Base-by-base conservation (phyloP, 2,329 filamentous ascomycete species). In the Blumeria hordei region DNA sequence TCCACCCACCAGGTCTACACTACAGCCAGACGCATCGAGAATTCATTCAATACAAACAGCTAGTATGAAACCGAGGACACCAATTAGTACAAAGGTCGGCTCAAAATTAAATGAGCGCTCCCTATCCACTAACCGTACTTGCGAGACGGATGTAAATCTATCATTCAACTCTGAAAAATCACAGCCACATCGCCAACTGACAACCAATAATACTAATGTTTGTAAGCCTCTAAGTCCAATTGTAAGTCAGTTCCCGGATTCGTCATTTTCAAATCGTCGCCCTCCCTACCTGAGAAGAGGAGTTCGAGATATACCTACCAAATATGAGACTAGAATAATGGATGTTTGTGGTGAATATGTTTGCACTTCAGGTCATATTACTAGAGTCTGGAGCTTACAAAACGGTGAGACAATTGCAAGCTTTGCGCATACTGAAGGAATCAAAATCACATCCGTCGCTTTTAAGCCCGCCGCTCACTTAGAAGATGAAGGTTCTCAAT, bases 331-430 rank as follows among this genome's bases (percentile, higher is more conserved):
- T 5, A 81, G 87, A 44, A 72, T 88, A 34, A 81, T 95, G 64
- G 88, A 92, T 58, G 80, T 94, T 2, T 95, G 86, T 64, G 92
- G 92, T 7, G 82, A 88, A 59, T 81, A 83, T 60, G 80, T 92
- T 7, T 94, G 87, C 65, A 90, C 88, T 0, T 86, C 84, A 14
- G 92, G 90, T 5, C 83, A 85, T 59, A 73, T 92, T 58, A 96
- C 90, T 1, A 78, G 86, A 58, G 85, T 88, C 0, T 98, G 92
- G 88, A 90, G 81, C 65, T 68, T 94, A 28, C 70, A 80, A 10
- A 87, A 87, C 55, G 90, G 90, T 2, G 85, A 93, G 61, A 74
- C 85, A 53, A 64, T 94, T 12, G 77, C 94, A 73, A 92, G 80
- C 61, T 69, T 94, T 59, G 76, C 80, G 54, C 88, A 94, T 66